These are phyloP conservation scores for Blastobotrys chiropterorum DNA, from an alignment of 805 yeast genomes.

Conservation along the genomic window DNA sequence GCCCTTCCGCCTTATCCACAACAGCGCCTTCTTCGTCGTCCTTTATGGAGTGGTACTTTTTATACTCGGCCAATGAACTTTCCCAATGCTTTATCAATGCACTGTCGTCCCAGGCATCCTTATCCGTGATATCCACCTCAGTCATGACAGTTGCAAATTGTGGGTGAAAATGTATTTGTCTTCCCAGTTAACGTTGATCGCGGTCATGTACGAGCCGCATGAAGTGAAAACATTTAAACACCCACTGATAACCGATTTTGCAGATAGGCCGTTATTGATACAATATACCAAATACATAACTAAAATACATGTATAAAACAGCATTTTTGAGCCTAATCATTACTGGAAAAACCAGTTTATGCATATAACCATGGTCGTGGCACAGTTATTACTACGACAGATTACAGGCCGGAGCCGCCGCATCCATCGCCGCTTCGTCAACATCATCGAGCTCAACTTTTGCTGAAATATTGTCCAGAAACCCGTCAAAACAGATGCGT, in stretches of 20 bases:
- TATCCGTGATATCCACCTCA: slow-evolving; percentile 15
- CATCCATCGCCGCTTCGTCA: too few species aligned
- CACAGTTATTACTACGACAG: too few species aligned
- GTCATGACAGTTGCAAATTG: neutral
- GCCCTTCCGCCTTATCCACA: slow-evolving; percentile 1
- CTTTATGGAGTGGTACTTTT: slow-evolving; percentile 17
- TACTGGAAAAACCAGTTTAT: too few species aligned
- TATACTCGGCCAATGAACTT: slow-evolving; percentile 18
- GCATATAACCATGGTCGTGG: too few species aligned
- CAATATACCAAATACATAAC: too few species aligned
- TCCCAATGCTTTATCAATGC: slow-evolving; percentile 21
- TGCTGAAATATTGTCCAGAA: too few species aligned
- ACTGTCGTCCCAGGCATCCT: slow-evolving; percentile 25
- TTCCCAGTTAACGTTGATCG: neutral
- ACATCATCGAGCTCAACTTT: too few species aligned
- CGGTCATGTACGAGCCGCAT: neutral
- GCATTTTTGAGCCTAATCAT: too few species aligned
- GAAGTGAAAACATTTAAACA: neutral
- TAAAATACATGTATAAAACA: too few species aligned
- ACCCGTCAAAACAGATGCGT: too few species aligned
- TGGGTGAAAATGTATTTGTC: neutral
- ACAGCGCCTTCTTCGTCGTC: neutral
- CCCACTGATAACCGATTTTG: neutral
- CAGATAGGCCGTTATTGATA: too few species aligned
- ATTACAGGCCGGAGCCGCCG: too few species aligned